phyloP scores from a whole-genome alignment of 179 eudicot species.

The Patellifolia procumbens region DNA sequence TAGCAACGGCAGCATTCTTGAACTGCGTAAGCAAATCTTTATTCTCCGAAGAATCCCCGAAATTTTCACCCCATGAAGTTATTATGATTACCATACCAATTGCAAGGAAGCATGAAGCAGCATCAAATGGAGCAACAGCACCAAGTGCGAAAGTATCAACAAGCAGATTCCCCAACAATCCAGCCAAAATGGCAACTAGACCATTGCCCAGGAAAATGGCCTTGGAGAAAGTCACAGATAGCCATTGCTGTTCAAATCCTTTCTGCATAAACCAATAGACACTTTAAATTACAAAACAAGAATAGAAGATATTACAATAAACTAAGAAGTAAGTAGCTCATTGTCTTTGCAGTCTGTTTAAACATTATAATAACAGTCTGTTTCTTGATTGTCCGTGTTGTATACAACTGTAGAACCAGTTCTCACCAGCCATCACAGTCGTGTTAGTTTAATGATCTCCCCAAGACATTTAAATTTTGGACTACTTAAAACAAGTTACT shows the following conservation, averaged over 20 bases:
- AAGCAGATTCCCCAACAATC: conserved; percentile 79
- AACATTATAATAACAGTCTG: neutral
- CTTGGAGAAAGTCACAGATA: conserved; percentile 91
- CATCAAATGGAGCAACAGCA: conserved; percentile 94
- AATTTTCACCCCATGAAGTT: conserved; percentile 82
- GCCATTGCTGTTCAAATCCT: conserved; percentile 92
- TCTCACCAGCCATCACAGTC: neutral
- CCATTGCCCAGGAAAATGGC: conserved; percentile 96
- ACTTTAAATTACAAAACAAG: neutral
- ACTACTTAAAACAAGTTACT: neutral
- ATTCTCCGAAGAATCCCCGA: conserved; percentile 84
- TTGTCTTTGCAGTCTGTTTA: neutral
- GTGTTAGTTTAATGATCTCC: neutral
- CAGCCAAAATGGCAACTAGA: conserved; percentile 78
- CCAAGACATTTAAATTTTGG: neutral
- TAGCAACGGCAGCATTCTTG: conserved; percentile 77
- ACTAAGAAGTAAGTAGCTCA: neutral
- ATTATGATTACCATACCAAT: conserved; percentile 83
- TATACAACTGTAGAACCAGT: neutral
- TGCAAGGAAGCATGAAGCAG: conserved; percentile 81
- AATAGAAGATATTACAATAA: neutral
- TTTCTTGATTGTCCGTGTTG: neutral
- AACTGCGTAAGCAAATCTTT: conserved; percentile 84
- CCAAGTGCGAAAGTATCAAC: conserved; percentile 67
- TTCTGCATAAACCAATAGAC: conserved; percentile 52